A percentile compares a stretch with the other conserved stretches of the same genome.
Evolutionary conservation across 106 monocot genomes (phyloP).

Genomic region (Narthecium ossifragum): DNA sequence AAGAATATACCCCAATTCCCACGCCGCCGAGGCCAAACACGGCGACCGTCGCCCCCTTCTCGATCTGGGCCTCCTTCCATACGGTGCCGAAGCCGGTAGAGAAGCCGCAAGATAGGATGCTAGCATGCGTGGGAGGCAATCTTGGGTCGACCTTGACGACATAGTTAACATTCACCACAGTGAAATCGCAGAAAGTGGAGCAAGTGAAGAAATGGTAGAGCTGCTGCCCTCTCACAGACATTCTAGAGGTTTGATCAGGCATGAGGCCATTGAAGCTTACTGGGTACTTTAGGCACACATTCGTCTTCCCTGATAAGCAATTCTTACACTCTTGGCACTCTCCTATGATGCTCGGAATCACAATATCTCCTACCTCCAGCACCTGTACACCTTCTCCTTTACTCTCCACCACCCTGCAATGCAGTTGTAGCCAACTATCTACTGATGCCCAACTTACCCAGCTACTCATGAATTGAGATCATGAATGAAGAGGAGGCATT

Average conservation of each 20-base stretch:
- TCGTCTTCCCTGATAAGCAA: constrained; percentile 5
- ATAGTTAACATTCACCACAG: constrained; percentile 8
- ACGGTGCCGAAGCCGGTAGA: constrained; percentile 12
- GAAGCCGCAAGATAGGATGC: constrained; percentile 15
- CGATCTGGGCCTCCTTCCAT: constrained; percentile 10
- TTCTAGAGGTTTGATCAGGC: constrained; percentile 2
- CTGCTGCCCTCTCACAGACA: constrained; percentile 11
- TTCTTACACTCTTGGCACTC: constrained; percentile 3
- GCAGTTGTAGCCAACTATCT: no score
- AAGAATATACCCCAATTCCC: constrained; percentile 1
- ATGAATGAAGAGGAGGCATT: no score
- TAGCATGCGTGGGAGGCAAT: not conserved
- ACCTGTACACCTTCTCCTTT: constrained; percentile 14
- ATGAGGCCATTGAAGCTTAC: not conserved
- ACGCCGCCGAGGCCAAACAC: constrained; percentile 13
- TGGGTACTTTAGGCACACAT: constrained; percentile 6
- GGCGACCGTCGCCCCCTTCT: constrained; percentile 6
- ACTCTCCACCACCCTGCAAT: constrained; percentile 3
- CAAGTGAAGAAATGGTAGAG: constrained; percentile 8
- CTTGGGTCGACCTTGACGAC: constrained; percentile 9
- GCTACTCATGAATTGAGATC: no score
- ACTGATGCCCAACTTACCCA: no score
- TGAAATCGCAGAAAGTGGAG: constrained; percentile 6
- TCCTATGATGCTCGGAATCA: not conserved
- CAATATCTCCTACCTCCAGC: constrained; percentile 4